phyloP scores from a whole-genome alignment of 768 basidiomycete species.

The Tylopilus plumbeoviolaceoides region DNA sequence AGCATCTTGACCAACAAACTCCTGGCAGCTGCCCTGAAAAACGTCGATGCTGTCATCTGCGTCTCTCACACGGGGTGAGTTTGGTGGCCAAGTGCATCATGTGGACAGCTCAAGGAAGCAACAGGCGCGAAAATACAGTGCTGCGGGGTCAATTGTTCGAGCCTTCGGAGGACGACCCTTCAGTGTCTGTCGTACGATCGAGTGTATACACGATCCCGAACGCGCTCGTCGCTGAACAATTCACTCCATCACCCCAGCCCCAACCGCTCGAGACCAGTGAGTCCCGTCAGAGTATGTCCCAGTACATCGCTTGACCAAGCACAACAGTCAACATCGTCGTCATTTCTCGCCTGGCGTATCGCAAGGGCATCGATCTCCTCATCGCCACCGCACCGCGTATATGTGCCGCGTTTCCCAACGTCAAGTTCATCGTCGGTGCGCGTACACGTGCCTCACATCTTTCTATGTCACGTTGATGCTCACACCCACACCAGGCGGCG shows the following conservation, averaged over 20 bases:
- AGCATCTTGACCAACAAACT: constrained; percentile 98
- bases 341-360: constrained; percentile 85
- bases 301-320: neutral
- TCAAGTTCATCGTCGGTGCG: constrained; percentile 82
- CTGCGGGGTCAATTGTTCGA: constrained; percentile 78
- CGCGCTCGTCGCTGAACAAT: constrained; percentile 82
- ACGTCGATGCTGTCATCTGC: constrained; percentile 92
- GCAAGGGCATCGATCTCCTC: constrained; percentile 95
- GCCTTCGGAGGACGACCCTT: constrained; percentile 39
- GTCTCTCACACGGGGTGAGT: constrained; percentile 94
- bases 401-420: constrained; percentile 79
- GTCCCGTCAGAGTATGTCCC: neutral
- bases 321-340: constrained; percentile 83
- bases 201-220: constrained; percentile 93
- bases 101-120: neutral
- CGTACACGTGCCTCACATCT: neutral
- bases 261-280: constrained; percentile 54
- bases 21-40: constrained; percentile 76
- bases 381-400: constrained; percentile 90
- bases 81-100: neutral
- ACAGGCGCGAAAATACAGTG: constrained; percentile 95
- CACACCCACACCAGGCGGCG: constrained; percentile 59
- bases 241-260: constrained; percentile 55
- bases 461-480: neutral
- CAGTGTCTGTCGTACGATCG: constrained; percentile 42